Evolutionary conservation across 345 rosid species (phyloP).

Genomic region (Linum lewisii): DNA sequence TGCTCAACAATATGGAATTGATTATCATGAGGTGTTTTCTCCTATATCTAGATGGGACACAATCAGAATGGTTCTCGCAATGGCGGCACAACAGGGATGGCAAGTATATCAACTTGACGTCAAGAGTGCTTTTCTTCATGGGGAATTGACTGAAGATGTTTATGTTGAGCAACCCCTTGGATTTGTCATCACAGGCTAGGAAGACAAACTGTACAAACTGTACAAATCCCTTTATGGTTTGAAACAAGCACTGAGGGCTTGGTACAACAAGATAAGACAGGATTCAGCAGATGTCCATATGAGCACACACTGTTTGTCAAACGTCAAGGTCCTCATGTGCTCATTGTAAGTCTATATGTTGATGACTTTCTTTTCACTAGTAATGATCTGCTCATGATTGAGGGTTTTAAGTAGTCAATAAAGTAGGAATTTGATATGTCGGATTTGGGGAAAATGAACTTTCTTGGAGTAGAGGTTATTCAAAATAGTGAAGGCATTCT

Average conservation of each 20-base stretch:
- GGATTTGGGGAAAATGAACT: neutral
- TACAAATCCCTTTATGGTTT: neutral
- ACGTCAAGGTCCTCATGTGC: neutral
- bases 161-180: neutral
- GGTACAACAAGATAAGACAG: neutral
- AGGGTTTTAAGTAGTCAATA: neutral
- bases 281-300: neutral
- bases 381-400: neutral
- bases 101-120: neutral
- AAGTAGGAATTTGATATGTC: neutral
- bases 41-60: neutral
- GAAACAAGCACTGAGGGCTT: neutral
- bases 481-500: neutral
- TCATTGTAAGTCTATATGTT: neutral
- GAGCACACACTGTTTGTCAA: neutral
- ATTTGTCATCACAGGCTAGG: neutral
- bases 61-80: neutral
- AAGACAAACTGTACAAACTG: neutral
- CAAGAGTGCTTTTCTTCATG: neutral
- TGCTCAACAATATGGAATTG: neutral
- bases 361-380: neutral
- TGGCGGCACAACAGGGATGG: neutral
- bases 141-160: neutral
- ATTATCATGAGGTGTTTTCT: neutral
- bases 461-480: neutral